phyloP scores from a whole-genome alignment of 1,284 basidiomycete genomes.

The Pholiota adiposa region DNA sequence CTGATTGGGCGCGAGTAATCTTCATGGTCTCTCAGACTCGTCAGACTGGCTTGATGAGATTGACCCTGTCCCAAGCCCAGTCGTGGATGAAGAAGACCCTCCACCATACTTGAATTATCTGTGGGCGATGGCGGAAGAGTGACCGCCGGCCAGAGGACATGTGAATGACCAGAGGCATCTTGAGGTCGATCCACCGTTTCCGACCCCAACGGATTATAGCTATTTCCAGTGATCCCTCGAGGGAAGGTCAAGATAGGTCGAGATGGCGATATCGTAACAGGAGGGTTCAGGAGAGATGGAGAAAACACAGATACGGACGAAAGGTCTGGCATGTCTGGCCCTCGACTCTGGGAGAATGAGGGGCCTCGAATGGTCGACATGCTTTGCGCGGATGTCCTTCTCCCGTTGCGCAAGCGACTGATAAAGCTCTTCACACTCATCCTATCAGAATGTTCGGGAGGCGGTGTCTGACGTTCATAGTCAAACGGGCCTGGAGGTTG shows the following conservation, averaged over 20 bases:
- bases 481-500: constrained; percentile 5
- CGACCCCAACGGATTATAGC: constrained; percentile 12
- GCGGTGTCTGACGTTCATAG: constrained; percentile 6
- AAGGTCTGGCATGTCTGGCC: constrained; percentile 5
- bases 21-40: constrained; percentile 30
- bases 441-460: constrained; percentile 19
- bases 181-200: not conserved
- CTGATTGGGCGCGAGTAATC: constrained; percentile 30
- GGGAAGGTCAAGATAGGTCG: constrained; percentile 18
- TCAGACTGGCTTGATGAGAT: constrained; percentile 21
- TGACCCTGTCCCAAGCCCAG: constrained; percentile 13
- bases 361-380: constrained; percentile 11
- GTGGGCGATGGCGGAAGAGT: constrained; percentile 21
- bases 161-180: not conserved
- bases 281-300: constrained; percentile 25
- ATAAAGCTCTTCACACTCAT: constrained; percentile 18
- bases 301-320: constrained; percentile 12
- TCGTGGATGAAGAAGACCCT: constrained; percentile 25
- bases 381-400: constrained; percentile 19
- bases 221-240: constrained; percentile 20
- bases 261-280: constrained; percentile 11
- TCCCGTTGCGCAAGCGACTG: constrained; percentile 17
- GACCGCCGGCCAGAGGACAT: constrained; percentile 19
- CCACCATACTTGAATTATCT: constrained; percentile 21
- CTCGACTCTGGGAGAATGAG: constrained; percentile 2